Evolutionary conservation across 768 basidiomycete species (phyloP).

Genomic region (Asterophora lycoperdoides): DNA sequence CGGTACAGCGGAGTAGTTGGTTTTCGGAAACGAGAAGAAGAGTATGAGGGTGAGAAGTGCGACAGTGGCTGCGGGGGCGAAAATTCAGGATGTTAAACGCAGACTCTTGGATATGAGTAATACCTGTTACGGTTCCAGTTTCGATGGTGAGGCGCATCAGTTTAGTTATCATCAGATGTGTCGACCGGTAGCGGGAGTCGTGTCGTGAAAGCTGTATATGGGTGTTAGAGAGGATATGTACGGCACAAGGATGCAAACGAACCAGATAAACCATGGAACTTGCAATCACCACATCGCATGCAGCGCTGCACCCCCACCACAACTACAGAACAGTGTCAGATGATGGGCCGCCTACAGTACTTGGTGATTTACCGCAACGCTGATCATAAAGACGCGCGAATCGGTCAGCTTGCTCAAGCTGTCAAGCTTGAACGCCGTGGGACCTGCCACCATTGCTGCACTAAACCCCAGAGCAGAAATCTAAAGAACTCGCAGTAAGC

Average conservation of each 20-base stretch:
- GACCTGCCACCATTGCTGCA: conserved; percentile 19
- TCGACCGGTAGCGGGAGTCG: conserved; percentile 22
- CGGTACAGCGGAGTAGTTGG: conserved; percentile 23
- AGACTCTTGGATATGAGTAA: too few species aligned
- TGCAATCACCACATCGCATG: conserved; percentile 26
- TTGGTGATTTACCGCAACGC: conserved; percentile 12
- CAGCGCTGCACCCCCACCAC: conserved; percentile 23
- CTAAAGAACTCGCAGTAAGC: background rate
- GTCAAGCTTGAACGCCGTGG: conserved; percentile 17
- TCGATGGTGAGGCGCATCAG: conserved; percentile 26
- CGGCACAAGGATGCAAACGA: background rate
- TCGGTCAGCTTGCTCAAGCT: conserved; percentile 18
- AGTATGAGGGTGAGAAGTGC: conserved; percentile 23
- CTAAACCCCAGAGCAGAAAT: conserved; percentile 16
- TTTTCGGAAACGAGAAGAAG: conserved; percentile 23
- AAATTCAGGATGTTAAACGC: background rate
- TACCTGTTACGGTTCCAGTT: conserved; percentile 26
- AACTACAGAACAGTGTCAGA: conserved; percentile 8
- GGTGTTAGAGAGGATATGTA: background rate
- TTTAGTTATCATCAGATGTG: conserved; percentile 19
- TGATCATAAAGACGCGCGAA: conserved; percentile 16
- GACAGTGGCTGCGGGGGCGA: conserved; percentile 18
- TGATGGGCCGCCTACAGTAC: background rate
- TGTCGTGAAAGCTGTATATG: conserved; percentile 16
- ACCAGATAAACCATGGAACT: conserved; percentile 25